These are phyloP conservation scores for Volvariella surrecta DNA, from an alignment of 1,284 basidiomycete species.

Conservation along the genomic window DNA sequence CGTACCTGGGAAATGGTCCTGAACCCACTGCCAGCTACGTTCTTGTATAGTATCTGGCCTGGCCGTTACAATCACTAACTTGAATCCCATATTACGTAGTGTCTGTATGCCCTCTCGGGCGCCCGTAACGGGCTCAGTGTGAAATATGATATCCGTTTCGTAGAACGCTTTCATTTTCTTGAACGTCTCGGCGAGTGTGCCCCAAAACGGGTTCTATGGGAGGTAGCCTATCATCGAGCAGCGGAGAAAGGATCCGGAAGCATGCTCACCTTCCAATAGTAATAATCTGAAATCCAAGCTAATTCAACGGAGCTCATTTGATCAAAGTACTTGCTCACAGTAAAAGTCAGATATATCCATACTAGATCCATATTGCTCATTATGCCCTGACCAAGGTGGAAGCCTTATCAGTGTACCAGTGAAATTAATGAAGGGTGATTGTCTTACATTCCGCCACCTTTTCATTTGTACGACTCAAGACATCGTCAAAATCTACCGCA, in stretches of 20 bases:
- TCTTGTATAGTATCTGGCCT: slow-evolving; percentile 49
- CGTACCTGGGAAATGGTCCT: slow-evolving; percentile 54
- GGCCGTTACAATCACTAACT: slow-evolving; percentile 70
- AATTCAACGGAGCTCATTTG: slow-evolving; percentile 6
- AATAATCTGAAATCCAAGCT: slow-evolving; percentile 31
- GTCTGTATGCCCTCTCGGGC: slow-evolving; percentile 52
- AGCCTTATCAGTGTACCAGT: not conserved
- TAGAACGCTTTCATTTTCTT: slow-evolving; percentile 59
- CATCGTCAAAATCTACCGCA: slow-evolving; percentile 74
- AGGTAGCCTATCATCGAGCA: slow-evolving; percentile 5
- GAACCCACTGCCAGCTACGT: slow-evolving; percentile 60
- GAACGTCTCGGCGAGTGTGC: slow-evolving; percentile 51
- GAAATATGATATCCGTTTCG: slow-evolving; percentile 39
- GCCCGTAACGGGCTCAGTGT: slow-evolving; percentile 50
- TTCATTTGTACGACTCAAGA: slow-evolving; percentile 62
- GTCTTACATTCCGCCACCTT: slow-evolving; percentile 56
- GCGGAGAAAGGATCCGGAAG: not conserved
- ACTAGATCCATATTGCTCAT: slow-evolving; percentile 48
- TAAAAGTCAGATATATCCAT: slow-evolving; percentile 49
- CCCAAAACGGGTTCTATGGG: slow-evolving; percentile 64
- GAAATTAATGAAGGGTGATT: slow-evolving; percentile 2
- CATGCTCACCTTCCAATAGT: slow-evolving; percentile 74
- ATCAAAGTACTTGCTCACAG: slow-evolving; percentile 33
- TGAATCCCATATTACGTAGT: slow-evolving; percentile 57
- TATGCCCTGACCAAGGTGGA: slow-evolving; percentile 49